Percentiles rank a stretch among this genome's conserved stretches.
Conservation (phyloP, 2,329 filamentous ascomycete species). For the Rhynchosporium agropyri region DNA sequence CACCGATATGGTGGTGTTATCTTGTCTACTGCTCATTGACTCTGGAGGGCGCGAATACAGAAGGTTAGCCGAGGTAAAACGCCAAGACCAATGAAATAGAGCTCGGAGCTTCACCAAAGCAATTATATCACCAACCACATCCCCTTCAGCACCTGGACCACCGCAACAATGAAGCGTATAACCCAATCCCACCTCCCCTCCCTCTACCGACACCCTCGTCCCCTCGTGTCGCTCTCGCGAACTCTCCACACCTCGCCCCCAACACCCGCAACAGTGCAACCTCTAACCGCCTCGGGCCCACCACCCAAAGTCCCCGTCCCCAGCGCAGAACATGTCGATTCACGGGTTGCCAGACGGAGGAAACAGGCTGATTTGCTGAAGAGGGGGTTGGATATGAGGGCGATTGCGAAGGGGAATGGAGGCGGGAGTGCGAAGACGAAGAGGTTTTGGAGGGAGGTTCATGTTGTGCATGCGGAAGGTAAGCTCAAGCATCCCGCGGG, state of each 20-base stretch:
- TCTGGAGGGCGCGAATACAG: not conserved
- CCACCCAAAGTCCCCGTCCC: conserved; percentile 59
- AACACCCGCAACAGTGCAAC: conserved; percentile 40
- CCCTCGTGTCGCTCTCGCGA: conserved; percentile 18
- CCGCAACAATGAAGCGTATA: conserved; percentile 39
- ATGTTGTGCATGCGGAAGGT: conserved; percentile 69
- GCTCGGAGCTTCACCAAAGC: conserved; percentile 1
- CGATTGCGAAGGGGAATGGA: conserved; percentile 43
- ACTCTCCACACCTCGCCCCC: conserved; percentile 37
- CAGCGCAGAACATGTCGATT: conserved; percentile 43
- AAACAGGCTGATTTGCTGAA: conserved; percentile 59
- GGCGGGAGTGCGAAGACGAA: conserved; percentile 54
- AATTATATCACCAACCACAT: conserved; percentile 2
- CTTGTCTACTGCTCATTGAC: no score
- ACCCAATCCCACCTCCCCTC: conserved; percentile 29
- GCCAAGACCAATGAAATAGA: conserved; percentile 14
- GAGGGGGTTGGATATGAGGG: conserved; percentile 53
- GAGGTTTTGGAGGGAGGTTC: conserved; percentile 88
- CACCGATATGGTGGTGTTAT: no score
- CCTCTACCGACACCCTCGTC: conserved; percentile 10
- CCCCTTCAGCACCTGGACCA: conserved; percentile 4
- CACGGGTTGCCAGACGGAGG: conserved; percentile 53
- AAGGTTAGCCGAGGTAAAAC: not conserved
- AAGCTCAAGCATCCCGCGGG: conserved; percentile 32
- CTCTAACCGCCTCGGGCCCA: conserved; percentile 59